Conservation (phyloP, 2,329 filamentous ascomycete genomes). For the Gremmenia infestans region DNA sequence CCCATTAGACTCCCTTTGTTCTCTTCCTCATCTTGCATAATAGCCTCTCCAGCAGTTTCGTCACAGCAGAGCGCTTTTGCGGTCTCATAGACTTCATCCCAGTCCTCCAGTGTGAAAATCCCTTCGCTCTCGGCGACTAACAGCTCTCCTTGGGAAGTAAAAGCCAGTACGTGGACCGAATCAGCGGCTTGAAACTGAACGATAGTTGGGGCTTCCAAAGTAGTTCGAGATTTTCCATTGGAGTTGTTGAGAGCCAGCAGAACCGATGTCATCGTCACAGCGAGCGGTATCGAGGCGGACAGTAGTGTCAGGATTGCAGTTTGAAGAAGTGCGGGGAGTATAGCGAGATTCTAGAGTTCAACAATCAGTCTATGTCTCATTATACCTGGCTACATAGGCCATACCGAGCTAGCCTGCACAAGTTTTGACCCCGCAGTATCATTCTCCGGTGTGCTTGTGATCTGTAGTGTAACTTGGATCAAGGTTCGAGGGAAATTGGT, state of each 20-base stretch:
- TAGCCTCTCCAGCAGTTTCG: slow-evolving; percentile 17
- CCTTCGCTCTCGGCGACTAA: slow-evolving; percentile 80
- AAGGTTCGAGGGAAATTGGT: slow-evolving; percentile 71
- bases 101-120: slow-evolving; percentile 67
- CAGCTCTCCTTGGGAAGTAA: slow-evolving; percentile 68
- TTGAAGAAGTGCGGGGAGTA: slow-evolving; percentile 80
- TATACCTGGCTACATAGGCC: slow-evolving; percentile 9
- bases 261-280: slow-evolving; percentile 62
- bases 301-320: slow-evolving; percentile 73
- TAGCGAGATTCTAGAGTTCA: slow-evolving; percentile 59
- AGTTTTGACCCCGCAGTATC: slow-evolving; percentile 58
- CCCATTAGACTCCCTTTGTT: slow-evolving; percentile 44
- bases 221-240: slow-evolving; percentile 35
- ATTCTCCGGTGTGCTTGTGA: slow-evolving; percentile 64
- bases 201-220: slow-evolving; percentile 57
- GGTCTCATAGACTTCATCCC: slow-evolving; percentile 63
- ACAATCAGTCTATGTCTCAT: slow-evolving; percentile 9
- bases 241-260: slow-evolving; percentile 54
- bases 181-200: slow-evolving; percentile 56
- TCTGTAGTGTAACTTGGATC: slow-evolving; percentile 77
- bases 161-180: slow-evolving; percentile 79
- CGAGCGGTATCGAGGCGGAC: slow-evolving; percentile 76
- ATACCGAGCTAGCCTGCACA: slow-evolving; percentile 55
- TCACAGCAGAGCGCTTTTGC: slow-evolving; percentile 63
- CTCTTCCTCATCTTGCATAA: slow-evolving; percentile 37